Conservation (phyloP, 306 rosid species). For the Psophocarpus tetragonolobus region DNA sequence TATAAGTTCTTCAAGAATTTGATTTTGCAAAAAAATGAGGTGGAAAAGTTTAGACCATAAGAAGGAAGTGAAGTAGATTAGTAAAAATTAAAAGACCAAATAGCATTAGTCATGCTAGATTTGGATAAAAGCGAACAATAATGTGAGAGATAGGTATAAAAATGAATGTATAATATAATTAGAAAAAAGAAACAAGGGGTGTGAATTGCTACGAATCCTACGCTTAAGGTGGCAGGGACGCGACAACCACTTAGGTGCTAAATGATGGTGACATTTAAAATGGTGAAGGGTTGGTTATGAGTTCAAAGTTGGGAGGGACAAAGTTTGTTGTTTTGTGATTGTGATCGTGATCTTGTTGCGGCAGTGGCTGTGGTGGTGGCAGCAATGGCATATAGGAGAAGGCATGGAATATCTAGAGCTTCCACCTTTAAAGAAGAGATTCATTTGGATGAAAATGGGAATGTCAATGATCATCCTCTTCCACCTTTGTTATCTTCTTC, state of each 20-base stretch:
- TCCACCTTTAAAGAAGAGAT: conserved; percentile 83
- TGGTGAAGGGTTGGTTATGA: conserved; percentile 12
- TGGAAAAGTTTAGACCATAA: no score
- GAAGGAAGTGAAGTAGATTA: no score
- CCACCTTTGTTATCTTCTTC: conserved; percentile 31
- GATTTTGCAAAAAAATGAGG: no score
- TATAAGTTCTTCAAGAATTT: no score
- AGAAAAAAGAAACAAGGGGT: neutral
- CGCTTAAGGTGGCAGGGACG: conserved; percentile 14
- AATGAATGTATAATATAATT: neutral
- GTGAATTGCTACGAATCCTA: conserved; percentile 38
- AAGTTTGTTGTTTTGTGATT: neutral
- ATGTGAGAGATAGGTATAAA: neutral
- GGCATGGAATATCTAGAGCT: conserved; percentile 64
- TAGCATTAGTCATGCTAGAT: no score
- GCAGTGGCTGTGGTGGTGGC: neutral
- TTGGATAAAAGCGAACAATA: neutral
- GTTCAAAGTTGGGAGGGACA: conserved; percentile 4
- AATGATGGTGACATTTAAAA: conserved; percentile 12
- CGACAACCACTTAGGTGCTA: conserved; percentile 24
- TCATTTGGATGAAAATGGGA: neutral
- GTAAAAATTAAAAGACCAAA: no score
- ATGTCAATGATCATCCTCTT: neutral
- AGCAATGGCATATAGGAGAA: conserved; percentile 80
- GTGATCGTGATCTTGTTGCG: neutral